phyloP scores from a whole-genome alignment of 768 basidiomycete species.

The Naganishia antarctica region DNA sequence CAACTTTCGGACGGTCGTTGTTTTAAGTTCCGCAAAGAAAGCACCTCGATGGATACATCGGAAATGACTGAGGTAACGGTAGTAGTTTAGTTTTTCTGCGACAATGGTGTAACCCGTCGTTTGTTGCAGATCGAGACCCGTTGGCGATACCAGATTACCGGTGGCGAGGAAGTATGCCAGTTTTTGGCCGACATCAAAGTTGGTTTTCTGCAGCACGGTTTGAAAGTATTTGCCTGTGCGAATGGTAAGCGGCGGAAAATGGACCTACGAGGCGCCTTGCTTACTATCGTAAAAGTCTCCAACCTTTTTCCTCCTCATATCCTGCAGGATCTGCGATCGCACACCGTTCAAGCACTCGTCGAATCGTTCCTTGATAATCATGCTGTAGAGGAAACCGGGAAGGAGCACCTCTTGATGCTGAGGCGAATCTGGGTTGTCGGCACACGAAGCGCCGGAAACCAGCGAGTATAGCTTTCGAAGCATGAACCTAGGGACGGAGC shows the following conservation, averaged over 20 bases:
- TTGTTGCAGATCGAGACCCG: conserved; percentile 94
- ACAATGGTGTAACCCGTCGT: conserved; percentile 98
- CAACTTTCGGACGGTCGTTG: conserved; percentile 91
- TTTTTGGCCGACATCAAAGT: conserved; percentile 85
- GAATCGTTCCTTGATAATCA: conserved; percentile 96
- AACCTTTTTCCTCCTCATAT: conserved; percentile 68
- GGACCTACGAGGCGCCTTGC: too few species aligned
- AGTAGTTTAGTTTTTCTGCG: conserved; percentile 97
- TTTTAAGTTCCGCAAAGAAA: conserved; percentile 98
- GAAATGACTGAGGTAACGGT: conserved; percentile 97
- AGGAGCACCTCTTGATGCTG: conserved; percentile 97
- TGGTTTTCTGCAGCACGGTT: conserved; percentile 69
- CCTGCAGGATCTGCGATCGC: conserved; percentile 62
- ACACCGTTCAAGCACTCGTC: conserved; percentile 72
- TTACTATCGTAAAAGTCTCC: conserved; percentile 82
- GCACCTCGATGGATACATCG: conserved; percentile 97
- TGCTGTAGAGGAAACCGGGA: conserved; percentile 84
- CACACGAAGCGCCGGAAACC: conserved; percentile 80
- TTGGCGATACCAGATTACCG: conserved; percentile 88
- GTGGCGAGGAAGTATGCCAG: conserved; percentile 94
- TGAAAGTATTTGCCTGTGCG: conserved; percentile 69
- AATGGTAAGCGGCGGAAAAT: background rate
- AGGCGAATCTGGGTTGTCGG: conserved; percentile 97
- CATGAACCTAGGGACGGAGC: conserved; percentile 69
- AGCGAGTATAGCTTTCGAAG: conserved; percentile 86